Conservation (phyloP, 2,329 filamentous ascomycete genomes). For the Amauroascus verrucosus region DNA sequence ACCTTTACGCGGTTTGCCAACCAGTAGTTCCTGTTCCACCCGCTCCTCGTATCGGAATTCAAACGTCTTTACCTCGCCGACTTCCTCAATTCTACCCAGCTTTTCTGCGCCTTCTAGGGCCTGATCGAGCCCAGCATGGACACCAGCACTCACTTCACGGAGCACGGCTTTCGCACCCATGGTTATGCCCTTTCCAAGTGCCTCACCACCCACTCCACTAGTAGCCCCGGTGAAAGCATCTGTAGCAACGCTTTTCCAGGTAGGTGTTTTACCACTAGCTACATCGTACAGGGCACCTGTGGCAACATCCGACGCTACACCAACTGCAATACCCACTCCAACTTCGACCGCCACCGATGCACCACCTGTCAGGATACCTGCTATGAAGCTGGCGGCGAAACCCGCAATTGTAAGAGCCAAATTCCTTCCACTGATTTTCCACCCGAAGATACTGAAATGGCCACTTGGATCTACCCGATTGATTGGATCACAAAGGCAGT, state of each 20-base stretch:
- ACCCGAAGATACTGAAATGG: conserved; percentile 13
- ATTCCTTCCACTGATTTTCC: neutral
- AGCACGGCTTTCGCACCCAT: neutral
- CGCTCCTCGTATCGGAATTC: too few species aligned
- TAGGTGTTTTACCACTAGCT: conserved; percentile 2
- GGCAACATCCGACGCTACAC: conserved; percentile 4
- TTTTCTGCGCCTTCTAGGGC: too few species aligned
- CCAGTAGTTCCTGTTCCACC: too few species aligned
- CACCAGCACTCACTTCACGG: too few species aligned
- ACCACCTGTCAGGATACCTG: conserved; percentile 4
- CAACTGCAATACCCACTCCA: conserved; percentile 1
- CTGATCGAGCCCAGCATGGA: too few species aligned
- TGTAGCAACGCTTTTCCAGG: neutral
- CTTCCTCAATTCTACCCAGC: too few species aligned
- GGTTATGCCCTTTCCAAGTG: neutral
- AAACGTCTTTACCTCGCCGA: too few species aligned
- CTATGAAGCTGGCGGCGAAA: neutral
- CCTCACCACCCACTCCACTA: conserved; percentile 1
- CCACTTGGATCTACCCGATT: conserved; percentile 16
- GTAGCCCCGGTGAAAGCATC: conserved; percentile 5
- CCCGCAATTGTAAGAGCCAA: neutral
- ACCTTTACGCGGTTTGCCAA: too few species aligned
- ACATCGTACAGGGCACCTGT: conserved; percentile 1
- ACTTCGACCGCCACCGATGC: neutral
- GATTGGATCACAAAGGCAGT: conserved; percentile 17